These are phyloP conservation scores for Corchorus capsularis DNA, from an alignment of 345 rosid genomes.

Conservation along the genomic window DNA sequence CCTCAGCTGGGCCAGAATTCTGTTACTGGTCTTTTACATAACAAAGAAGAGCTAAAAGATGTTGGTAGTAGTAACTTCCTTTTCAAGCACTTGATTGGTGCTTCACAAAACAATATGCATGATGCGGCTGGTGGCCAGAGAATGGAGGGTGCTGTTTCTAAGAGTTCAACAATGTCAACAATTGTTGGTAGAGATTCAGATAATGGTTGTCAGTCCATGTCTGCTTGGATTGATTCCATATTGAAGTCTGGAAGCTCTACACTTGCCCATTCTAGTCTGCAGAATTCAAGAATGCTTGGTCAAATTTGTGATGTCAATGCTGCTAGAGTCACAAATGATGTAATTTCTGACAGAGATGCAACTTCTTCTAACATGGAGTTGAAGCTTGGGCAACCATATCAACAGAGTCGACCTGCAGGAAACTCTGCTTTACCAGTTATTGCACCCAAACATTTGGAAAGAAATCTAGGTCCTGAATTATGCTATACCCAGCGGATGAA, in stretches of 20 bases:
- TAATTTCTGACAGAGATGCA: constrained; percentile 27
- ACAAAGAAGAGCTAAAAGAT: constrained; percentile 33
- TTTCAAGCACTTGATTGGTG: constrained; percentile 29
- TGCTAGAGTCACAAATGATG: constrained; percentile 25
- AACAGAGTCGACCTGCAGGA: constrained; percentile 35
- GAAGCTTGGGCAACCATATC: constrained; percentile 57
- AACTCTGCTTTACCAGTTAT: constrained; percentile 27
- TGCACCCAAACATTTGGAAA: constrained; percentile 26
- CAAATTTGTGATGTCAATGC: constrained; percentile 20
- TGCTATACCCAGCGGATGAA: constrained; percentile 33
- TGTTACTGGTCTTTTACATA: constrained; percentile 22
- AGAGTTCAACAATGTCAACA: constrained; percentile 29
- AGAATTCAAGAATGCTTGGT: constrained; percentile 22
- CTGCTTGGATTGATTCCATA: constrained; percentile 27
- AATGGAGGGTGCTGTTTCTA: constrained; percentile 26
- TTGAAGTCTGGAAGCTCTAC: constrained; percentile 30
- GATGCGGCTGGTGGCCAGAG: constrained; percentile 25
- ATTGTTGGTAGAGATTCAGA: constrained; percentile 33
- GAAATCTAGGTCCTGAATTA: constrained; percentile 22
- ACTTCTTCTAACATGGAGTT: constrained; percentile 48
- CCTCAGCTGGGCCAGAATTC: constrained; percentile 18
- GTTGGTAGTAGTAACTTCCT: constrained; percentile 26
- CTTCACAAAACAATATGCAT: constrained; percentile 25
- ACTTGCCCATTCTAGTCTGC: constrained; percentile 19
- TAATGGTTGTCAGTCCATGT: constrained; percentile 28